Evolutionary conservation across 2,329 filamentous ascomycete genomes (phyloP).

Genomic region (Pyrenochaeta sp.): DNA sequence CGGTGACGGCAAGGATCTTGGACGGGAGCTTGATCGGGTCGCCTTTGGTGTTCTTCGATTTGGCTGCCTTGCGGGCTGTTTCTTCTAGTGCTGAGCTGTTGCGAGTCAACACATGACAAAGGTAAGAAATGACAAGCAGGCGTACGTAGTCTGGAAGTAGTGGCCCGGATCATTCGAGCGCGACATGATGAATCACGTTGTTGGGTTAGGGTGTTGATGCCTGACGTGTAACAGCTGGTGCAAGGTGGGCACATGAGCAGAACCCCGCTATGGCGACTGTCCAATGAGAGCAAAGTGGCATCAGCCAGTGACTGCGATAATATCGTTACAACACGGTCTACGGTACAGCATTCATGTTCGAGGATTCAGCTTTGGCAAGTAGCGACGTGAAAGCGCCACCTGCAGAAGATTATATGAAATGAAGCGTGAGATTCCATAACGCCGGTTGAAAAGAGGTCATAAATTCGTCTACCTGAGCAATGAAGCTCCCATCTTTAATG

Average conservation of each 20-base stretch:
- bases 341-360: not conserved
- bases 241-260: not conserved
- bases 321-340: not conserved
- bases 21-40: slow-evolving; percentile 81
- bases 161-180: slow-evolving; percentile 70
- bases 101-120: slow-evolving; percentile 26
- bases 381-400: not conserved
- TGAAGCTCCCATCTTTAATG: slow-evolving; percentile 19
- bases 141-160: slow-evolving; percentile 93
- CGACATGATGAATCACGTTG: slow-evolving; percentile 37
- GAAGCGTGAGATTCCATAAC: not conserved
- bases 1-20: slow-evolving; percentile 80
- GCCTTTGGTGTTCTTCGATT: slow-evolving; percentile 83
- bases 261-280: not conserved
- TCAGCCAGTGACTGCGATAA: too few relatives aligned
- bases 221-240: not conserved
- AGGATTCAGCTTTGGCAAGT: too few relatives aligned
- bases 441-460: slow-evolving; percentile 13
- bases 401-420: not conserved
- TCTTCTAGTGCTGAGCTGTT: slow-evolving; percentile 60
- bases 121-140: not conserved
- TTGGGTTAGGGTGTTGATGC: not conserved
- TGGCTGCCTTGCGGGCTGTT: slow-evolving; percentile 71
- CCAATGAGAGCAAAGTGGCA: not conserved
- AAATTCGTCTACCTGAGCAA: slow-evolving; percentile 17